Percentiles rank a stretch among this genome's conserved stretches.
Conservation (phyloP, 352 stramenopile species). For the Phytopythium chamaehyphon region DNA sequence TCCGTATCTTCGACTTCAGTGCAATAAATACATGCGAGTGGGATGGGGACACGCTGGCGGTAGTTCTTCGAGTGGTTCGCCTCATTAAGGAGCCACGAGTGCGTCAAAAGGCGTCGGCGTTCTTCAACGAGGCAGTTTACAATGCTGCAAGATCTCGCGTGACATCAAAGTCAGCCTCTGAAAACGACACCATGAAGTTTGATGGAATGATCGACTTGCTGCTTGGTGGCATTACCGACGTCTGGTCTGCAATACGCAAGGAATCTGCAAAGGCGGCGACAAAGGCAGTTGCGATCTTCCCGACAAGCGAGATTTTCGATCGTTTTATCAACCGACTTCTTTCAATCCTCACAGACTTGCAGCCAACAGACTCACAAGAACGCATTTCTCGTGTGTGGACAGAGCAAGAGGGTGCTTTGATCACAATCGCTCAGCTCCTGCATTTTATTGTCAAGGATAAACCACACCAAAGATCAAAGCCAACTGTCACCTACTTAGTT, state of each 20-base stretch:
- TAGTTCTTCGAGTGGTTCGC: neutral
- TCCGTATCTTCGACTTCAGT: neutral
- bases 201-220: neutral
- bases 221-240: neutral
- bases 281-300: neutral
- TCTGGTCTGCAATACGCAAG: conserved; percentile 5
- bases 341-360: neutral
- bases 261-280: neutral
- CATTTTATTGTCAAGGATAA: neutral
- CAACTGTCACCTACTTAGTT: neutral
- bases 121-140: neutral
- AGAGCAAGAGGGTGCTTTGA: conserved; percentile 1
- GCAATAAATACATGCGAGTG: conserved; percentile 1
- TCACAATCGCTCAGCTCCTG: neutral
- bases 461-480: neutral
- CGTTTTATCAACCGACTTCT: neutral
- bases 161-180: neutral
- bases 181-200: neutral
- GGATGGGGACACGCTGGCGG: neutral
- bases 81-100: conserved; percentile 3
- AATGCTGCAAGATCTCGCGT: neutral
- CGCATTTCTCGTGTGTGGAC: neutral
- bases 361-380: neutral
- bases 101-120: neutral
- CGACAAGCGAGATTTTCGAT: neutral